Evolutionary conservation across 495 filamentous ascomycete genomes (phyloP).

Genomic region (Achaetomiella virescens): DNA sequence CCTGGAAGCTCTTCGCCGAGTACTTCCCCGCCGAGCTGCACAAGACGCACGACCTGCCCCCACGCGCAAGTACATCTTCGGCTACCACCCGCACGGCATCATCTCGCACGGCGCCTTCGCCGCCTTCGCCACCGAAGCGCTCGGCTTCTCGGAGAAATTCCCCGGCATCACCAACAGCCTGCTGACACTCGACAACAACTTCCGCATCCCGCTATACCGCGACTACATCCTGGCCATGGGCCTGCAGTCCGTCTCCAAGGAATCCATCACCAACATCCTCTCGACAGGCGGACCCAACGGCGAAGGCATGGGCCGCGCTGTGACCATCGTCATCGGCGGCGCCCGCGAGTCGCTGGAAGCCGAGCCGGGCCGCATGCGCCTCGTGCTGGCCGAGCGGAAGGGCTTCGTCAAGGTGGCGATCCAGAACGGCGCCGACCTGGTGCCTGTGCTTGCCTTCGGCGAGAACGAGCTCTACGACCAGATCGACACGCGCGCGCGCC

Average conservation of each 20-base stretch:
- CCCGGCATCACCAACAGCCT: constrained; percentile 94
- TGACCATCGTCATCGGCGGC: constrained; percentile 93
- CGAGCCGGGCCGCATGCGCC: constrained; percentile 61
- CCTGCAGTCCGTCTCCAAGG: constrained; percentile 79
- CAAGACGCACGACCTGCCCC: constrained; percentile 69
- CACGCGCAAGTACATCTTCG: constrained; percentile 95
- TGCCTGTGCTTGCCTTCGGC: constrained; percentile 86
- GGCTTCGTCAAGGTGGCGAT: constrained; percentile 93
- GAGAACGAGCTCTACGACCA: constrained; percentile 97
- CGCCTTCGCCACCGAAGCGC: constrained; percentile 83
- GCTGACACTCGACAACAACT: constrained; percentile 88
- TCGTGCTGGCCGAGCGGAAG: constrained; percentile 76
- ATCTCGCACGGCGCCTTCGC: constrained; percentile 93
- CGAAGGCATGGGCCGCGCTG: constrained; percentile 89
- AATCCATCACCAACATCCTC: constrained; percentile 83
- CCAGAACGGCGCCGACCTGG: constrained; percentile 81
- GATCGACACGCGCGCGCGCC: constrained; percentile 65
- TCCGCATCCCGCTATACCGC: constrained; percentile 86
- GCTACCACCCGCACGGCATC: constrained; percentile 96
- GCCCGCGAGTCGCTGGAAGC: constrained; percentile 88
- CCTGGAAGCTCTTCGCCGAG: constrained; percentile 84
- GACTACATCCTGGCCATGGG: constrained; percentile 87
- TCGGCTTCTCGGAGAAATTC: constrained; percentile 84
- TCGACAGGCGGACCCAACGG: constrained; percentile 67
- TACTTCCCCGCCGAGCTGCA: constrained; percentile 91